Evolutionary conservation across 2,329 filamentous ascomycete species (phyloP), one percentile per base, ranked within the genome.

Genomic region (Chrysoporthe cubensis): DNA sequence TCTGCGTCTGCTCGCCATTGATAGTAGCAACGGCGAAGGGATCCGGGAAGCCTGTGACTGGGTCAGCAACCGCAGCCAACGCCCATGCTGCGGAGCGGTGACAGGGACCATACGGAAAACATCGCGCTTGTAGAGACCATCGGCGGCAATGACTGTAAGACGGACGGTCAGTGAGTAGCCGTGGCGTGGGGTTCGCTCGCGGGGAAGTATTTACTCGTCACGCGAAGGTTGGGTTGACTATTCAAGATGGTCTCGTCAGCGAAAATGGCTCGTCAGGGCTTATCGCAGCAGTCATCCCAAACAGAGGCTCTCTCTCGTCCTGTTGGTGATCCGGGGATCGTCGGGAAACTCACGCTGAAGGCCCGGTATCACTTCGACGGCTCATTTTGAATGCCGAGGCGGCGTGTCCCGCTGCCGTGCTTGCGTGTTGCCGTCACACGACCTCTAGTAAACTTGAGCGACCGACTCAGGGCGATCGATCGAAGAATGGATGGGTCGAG

Each of bases 121-220:
- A 92, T 99, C 96, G 82, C 96, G 90, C 85, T 98, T 99, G 86
- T 97, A 98, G 73, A 99, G 86, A 70, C 96, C 96, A 86, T 99
- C 96, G 74, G 96, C 96, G 74, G 96, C 96, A 84, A 99, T 97
- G 83, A 99, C 96, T 98, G 79, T 54, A 54, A 16, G 7, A 21
- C 34, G 43, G 74, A 74, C 71, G 61, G 77, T 86, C 75, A 84
- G 80, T 73, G 77, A 70, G 62, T 26, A 69, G 67, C 43, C 48
- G 65, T 66, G 67, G 69, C 66, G 66, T 65, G 69, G 62, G 67
- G 70, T 70, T 68, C 57, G 73, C 80, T 48, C 44, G 43, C 34
- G 44, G 14, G 34, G 43, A 43, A 42, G n/a, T 59, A 43, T 88
- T 79, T 88, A 97, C 95, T 97, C 75, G 94, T 97, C 74, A 98